Percentiles rank a stretch among this genome's conserved stretches.
Conservation (phyloP, 306 rosid species). For the Pueraria montana region DNA sequence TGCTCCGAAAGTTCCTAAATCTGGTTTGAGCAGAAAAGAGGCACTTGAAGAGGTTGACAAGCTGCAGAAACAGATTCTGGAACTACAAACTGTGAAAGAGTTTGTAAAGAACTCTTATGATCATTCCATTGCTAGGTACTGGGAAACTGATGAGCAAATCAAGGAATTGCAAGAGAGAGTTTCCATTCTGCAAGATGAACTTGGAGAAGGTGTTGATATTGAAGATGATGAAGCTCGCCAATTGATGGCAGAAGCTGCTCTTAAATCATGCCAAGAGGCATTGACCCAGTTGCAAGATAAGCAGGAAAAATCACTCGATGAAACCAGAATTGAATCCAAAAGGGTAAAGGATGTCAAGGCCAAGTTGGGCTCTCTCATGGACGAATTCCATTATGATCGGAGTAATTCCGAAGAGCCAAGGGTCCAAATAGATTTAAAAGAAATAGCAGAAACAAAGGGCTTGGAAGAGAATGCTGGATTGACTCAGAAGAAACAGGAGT, state of each 20-base stretch:
- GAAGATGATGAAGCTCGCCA: constrained; percentile 88
- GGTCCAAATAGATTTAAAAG: constrained; percentile 41
- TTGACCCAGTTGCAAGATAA: constrained; percentile 67
- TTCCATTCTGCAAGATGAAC: constrained; percentile 81
- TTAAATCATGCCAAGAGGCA: constrained; percentile 82
- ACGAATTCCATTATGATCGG: constrained; percentile 53
- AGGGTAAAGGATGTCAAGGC: constrained; percentile 66
- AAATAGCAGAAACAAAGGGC: constrained; percentile 24
- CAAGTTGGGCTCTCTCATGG: constrained; percentile 69
- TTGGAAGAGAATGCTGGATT: constrained; percentile 46
- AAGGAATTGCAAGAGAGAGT: constrained; percentile 78
- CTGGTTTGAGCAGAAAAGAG: constrained; percentile 81
- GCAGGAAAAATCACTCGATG: constrained; percentile 71
- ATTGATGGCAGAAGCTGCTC: constrained; percentile 89
- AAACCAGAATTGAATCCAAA: constrained; percentile 66
- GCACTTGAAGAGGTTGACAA: constrained; percentile 78
- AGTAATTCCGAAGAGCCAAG: constrained; percentile 36
- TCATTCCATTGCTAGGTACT: constrained; percentile 63
- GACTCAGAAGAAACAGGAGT: constrained; percentile 56
- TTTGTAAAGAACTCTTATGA: constrained; percentile 87
- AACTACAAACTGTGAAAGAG: constrained; percentile 93
- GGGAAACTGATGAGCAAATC: constrained; percentile 81
- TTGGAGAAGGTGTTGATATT: constrained; percentile 80
- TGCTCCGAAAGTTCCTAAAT: constrained; percentile 54
- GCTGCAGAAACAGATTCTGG: constrained; percentile 82